Conservation (phyloP, 257 asterid genomes). For the Gynochthodes officinalis region DNA sequence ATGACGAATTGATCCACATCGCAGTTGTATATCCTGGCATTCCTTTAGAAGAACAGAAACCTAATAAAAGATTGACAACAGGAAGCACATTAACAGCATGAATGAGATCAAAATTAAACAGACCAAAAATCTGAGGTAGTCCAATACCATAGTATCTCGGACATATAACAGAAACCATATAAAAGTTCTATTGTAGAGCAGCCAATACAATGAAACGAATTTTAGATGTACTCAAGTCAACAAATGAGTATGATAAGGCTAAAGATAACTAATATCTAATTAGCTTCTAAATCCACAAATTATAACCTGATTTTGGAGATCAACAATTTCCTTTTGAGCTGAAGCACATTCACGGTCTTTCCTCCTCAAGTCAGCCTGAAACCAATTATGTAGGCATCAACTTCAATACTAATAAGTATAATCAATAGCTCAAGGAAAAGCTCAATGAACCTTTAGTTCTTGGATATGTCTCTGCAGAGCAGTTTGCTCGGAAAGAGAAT, state of each 20-base stretch:
- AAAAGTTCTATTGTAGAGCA: not conserved
- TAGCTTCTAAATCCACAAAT: not conserved
- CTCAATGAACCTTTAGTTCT: conserved; percentile 63
- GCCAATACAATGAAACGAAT: not conserved
- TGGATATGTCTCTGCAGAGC: conserved; percentile 51
- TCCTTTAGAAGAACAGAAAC: conserved; percentile 84
- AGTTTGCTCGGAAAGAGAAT: conserved; percentile 59
- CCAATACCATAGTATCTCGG: not conserved
- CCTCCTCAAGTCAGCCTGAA: conserved; percentile 73
- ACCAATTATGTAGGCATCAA: conserved; percentile 8
- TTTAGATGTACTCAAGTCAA: not conserved
- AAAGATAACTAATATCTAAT: not conserved
- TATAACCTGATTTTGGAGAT: conserved; percentile 83
- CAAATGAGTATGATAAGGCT: no score
- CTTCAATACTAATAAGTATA: conserved; percentile 2
- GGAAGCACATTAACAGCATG: not conserved
- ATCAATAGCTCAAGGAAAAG: not conserved
- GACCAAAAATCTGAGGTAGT: not conserved
- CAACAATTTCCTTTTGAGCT: conserved; percentile 66
- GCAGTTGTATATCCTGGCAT: conserved; percentile 89
- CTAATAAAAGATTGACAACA: conserved; percentile 25
- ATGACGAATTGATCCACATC: conserved; percentile 61
- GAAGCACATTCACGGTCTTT: conserved; percentile 70
- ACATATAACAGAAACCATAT: not conserved
- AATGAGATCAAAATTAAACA: not conserved